A percentile compares a stretch with the other conserved stretches of the same genome.
Evolutionary conservation across 768 basidiomycete genomes (phyloP).

Genomic region (Butyriboletus loyo): DNA sequence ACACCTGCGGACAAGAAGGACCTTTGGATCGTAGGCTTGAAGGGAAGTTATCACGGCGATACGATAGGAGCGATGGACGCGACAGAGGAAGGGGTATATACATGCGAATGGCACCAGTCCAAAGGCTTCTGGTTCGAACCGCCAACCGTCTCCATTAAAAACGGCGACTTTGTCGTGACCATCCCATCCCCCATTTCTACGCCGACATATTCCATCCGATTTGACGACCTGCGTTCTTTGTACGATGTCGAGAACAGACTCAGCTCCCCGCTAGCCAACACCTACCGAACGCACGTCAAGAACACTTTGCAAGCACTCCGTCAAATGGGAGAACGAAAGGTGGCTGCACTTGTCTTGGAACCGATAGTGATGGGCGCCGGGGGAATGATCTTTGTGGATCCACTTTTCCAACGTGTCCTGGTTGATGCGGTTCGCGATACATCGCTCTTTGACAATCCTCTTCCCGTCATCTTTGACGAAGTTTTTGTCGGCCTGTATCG

Average conservation of each 20-base stretch:
- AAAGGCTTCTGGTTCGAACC: constrained; percentile 94
- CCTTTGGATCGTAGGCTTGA: constrained; percentile 79
- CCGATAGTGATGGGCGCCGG: constrained; percentile 94
- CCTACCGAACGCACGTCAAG: constrained; percentile 60
- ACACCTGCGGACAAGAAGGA: constrained; percentile 40
- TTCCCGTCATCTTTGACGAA: constrained; percentile 94
- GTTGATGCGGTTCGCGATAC: constrained; percentile 72
- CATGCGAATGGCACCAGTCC: constrained; percentile 93
- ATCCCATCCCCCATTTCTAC: constrained; percentile 50
- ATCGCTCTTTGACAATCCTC: constrained; percentile 41
- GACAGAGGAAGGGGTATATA: constrained; percentile 85
- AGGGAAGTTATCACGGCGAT: constrained; percentile 96
- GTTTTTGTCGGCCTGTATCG: constrained; percentile 94
- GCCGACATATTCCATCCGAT: constrained; percentile 19
- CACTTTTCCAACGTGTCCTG: constrained; percentile 88
- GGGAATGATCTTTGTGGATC: constrained; percentile 97
- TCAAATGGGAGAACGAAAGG: constrained; percentile 35
- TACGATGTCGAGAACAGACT: constrained; percentile 72
- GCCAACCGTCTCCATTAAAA: constrained; percentile 67
- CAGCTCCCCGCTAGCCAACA: constrained; percentile 53
- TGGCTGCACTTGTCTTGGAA: constrained; percentile 84
- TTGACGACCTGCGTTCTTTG: constrained; percentile 49
- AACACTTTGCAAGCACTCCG: constrained; percentile 48
- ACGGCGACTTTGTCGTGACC: constrained; percentile 53
- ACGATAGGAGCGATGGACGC: constrained; percentile 98